Percentiles rank a stretch among this genome's conserved stretches.
phyloP scores from a whole-genome alignment of 2,329 filamentous ascomycete genomes.

The Blastomyces emzantsi region DNA sequence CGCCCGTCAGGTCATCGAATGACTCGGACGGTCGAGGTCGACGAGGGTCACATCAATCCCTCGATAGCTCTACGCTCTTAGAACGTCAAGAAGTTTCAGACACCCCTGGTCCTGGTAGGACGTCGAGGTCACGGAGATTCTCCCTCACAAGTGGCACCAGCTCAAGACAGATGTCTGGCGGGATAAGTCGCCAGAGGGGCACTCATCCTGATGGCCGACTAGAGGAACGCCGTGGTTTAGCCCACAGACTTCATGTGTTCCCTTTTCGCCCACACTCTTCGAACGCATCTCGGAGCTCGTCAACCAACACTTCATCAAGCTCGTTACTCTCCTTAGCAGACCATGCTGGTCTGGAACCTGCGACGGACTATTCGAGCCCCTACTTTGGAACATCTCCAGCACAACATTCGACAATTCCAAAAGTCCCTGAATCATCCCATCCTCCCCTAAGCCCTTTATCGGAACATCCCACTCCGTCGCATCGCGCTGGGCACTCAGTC shows the following conservation, averaged over 20 bases:
- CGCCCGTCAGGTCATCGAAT: slow-evolving; percentile 9
- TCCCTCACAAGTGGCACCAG: slow-evolving; percentile 11
- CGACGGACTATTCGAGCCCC: slow-evolving; percentile 21
- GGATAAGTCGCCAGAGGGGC: slow-evolving; percentile 13
- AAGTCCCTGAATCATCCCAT: slow-evolving; percentile 12
- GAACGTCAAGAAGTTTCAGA: slow-evolving; percentile 6
- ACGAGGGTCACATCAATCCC: slow-evolving; percentile 9
- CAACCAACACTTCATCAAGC: slow-evolving; percentile 35
- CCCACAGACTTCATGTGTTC: slow-evolving; percentile 16
- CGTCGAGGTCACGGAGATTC: slow-evolving; percentile 10
- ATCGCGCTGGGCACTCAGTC: slow-evolving; percentile 17
- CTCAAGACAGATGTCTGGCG: slow-evolving; percentile 14
- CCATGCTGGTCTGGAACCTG: slow-evolving; percentile 13
- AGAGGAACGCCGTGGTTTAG: slow-evolving; percentile 15
- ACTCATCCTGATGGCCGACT: slow-evolving; percentile 14
- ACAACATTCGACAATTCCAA: slow-evolving; percentile 8
- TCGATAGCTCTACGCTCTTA: not conserved
- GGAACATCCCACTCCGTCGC: slow-evolving; percentile 14
- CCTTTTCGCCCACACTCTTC: slow-evolving; percentile 25
- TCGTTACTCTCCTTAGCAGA: slow-evolving; percentile 27
- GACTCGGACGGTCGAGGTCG: slow-evolving; percentile 15
- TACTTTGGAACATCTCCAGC: slow-evolving; percentile 11
- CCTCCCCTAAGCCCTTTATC: slow-evolving; percentile 16
- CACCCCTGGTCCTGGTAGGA: slow-evolving; percentile 3
- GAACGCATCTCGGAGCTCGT: slow-evolving; percentile 28